Conservation (phyloP, 495 filamentous ascomycete species). For the Aspergillus sparsus region DNA sequence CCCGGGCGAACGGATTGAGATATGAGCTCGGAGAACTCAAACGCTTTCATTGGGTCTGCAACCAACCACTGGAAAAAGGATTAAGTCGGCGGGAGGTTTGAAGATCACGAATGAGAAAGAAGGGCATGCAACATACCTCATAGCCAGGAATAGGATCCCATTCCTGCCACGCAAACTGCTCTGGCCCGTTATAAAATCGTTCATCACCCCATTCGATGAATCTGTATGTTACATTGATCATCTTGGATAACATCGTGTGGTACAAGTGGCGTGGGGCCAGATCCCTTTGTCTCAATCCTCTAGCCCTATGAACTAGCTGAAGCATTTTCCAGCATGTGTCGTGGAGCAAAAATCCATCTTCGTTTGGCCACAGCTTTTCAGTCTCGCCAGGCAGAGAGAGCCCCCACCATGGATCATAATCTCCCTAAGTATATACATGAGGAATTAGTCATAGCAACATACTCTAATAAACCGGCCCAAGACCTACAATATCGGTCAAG, state of each 20-base stretch:
- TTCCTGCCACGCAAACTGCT: slow-evolving; percentile 10
- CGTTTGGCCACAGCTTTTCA: not conserved
- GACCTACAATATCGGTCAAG: not conserved
- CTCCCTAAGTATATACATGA: not conserved
- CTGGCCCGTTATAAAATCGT: slow-evolving; percentile 5
- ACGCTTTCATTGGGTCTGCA: not conserved
- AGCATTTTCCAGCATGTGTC: slow-evolving; percentile 8
- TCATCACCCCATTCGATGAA: slow-evolving; percentile 8
- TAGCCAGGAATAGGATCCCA: slow-evolving; percentile 4
- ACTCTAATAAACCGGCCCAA: not conserved
- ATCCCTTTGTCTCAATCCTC: not conserved
- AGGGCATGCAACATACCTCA: not conserved
- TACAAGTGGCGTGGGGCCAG: not conserved
- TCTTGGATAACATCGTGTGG: slow-evolving; percentile 5
- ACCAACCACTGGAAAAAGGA: slow-evolving; percentile 4
- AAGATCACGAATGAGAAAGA: not conserved
- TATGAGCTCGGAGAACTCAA: slow-evolving; percentile 1
- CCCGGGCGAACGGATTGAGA: not conserved
- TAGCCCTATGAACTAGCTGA: not conserved
- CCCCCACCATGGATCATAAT: slow-evolving; percentile 3
- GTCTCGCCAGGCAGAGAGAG: not conserved
- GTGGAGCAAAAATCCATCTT: slow-evolving; percentile 8
- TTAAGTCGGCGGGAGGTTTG: not conserved
- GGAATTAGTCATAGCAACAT: not conserved
- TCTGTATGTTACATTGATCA: not conserved